Conservation (phyloP, 2,329 filamentous ascomycete species). For the Penicillium brevicompactum region DNA sequence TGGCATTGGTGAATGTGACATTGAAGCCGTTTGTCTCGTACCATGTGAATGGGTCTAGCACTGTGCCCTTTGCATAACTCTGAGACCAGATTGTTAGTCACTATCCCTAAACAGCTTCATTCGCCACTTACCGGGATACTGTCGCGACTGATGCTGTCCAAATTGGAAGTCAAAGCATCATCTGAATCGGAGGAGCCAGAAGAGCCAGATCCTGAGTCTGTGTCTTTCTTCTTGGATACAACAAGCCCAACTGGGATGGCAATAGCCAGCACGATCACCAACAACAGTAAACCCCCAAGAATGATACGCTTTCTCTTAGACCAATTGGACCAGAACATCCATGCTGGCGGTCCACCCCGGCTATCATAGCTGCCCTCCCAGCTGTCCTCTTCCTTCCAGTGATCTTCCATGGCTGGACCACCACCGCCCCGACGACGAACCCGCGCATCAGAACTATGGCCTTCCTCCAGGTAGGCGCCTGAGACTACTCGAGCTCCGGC, state of each 20-base stretch:
- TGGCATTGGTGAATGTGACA: conserved; percentile 83
- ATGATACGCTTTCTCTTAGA: conserved; percentile 47
- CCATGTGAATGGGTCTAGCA: conserved; percentile 90
- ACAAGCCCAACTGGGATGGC: conserved; percentile 69
- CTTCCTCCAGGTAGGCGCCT: conserved; percentile 70
- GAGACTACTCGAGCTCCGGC: conserved; percentile 68
- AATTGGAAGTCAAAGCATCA: conserved; percentile 45
- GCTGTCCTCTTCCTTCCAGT: conserved; percentile 51
- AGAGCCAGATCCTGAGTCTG: conserved; percentile 24
- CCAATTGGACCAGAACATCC: conserved; percentile 35
- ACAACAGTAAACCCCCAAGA: conserved; percentile 56
- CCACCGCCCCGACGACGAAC: conserved; percentile 45
- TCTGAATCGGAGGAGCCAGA: conserved; percentile 27
- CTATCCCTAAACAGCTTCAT: not conserved
- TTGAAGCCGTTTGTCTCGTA: conserved; percentile 90
- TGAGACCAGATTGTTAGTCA: conserved; percentile 21
- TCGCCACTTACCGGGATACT: conserved; percentile 58
- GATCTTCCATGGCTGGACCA: conserved; percentile 45
- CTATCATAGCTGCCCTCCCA: conserved; percentile 32
- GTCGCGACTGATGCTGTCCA: conserved; percentile 57
- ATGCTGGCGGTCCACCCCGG: conserved; percentile 33
- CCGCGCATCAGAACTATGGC: conserved; percentile 53
- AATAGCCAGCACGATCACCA: conserved; percentile 62
- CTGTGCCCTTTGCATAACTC: conserved; percentile 68
- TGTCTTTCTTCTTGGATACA: conserved; percentile 63